phyloP scores from a whole-genome alignment of 2,329 filamentous ascomycete genomes.

The Delphinella strobiligena region DNA sequence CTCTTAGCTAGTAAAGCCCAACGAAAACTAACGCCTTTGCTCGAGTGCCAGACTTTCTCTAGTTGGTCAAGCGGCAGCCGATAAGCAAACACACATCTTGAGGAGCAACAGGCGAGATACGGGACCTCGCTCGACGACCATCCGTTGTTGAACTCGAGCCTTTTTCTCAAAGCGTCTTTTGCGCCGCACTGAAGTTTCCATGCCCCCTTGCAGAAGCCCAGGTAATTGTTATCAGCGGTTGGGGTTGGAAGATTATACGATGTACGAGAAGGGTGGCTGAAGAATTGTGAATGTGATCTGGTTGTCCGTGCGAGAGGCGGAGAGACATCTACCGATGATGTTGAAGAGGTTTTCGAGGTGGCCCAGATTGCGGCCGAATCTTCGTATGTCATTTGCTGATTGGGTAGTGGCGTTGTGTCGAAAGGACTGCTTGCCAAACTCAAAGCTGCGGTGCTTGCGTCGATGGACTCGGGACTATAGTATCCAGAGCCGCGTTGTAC shows the following conservation, averaged over 20 bases:
- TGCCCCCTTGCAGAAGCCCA: conserved; percentile 35
- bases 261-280: conserved; percentile 9
- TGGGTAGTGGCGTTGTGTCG: no score
- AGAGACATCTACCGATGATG: no score
- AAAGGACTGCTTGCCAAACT: no score
- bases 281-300: neutral
- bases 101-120: conserved; percentile 26
- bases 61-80: conserved; percentile 12
- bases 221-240: conserved; percentile 19
- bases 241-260: conserved; percentile 17
- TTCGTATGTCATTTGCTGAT: no score
- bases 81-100: conserved; percentile 32
- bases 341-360: neutral
- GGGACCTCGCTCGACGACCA: conserved; percentile 11
- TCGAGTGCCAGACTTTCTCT: conserved; percentile 14
- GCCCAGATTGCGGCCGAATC: neutral
- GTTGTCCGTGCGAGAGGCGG: no score
- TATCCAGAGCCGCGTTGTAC: no score
- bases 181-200: conserved; percentile 27
- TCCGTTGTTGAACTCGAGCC: conserved; percentile 14
- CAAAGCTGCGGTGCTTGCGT: no score
- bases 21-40: conserved; percentile 29
- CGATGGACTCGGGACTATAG: no score
- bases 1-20: conserved; percentile 37
- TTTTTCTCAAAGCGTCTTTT: conserved; percentile 18